Percentiles rank a stretch among this genome's conserved stretches.
Evolutionary conservation across 1,284 basidiomycete species (phyloP).

Genomic region (Kalmanozyma brasiliensis): DNA sequence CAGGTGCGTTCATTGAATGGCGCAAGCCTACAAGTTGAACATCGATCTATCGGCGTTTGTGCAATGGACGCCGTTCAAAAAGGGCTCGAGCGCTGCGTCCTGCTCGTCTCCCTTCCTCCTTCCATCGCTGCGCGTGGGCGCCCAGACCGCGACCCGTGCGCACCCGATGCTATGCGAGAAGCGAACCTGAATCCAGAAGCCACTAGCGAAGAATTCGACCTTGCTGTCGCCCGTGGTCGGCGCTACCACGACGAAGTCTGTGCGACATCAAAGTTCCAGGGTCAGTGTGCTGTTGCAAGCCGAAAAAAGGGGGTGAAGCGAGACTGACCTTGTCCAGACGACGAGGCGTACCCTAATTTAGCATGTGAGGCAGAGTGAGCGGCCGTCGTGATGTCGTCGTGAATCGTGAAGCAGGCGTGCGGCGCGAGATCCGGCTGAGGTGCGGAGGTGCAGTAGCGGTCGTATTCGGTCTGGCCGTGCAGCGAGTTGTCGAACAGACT

Average conservation of each 20-base stretch:
- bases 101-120: slow-evolving; percentile 5
- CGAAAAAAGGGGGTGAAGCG: not conserved
- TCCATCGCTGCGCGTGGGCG: slow-evolving; percentile 5
- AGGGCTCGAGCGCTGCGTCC: slow-evolving; percentile 24
- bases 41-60: not conserved
- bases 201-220: slow-evolving; percentile 24
- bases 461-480: slow-evolving; percentile 21
- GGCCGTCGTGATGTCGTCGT: slow-evolving; percentile 17
- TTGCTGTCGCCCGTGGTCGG: slow-evolving; percentile 15
- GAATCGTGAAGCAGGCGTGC: slow-evolving; percentile 24
- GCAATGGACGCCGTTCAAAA: slow-evolving; percentile 11
- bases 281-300: not conserved
- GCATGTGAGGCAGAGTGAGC: slow-evolving; percentile 14
- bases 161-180: slow-evolving; percentile 15
- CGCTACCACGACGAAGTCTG: slow-evolving; percentile 28
- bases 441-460: slow-evolving; percentile 11
- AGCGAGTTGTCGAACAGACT: slow-evolving; percentile 18
- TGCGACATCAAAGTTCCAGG: no score
- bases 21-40: not conserved
- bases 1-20: not conserved
- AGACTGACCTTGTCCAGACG: slow-evolving; percentile 28
- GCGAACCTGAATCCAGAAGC: slow-evolving; percentile 13
- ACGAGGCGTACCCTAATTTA: slow-evolving; percentile 18
- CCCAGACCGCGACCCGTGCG: slow-evolving; percentile 12
- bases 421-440: slow-evolving; percentile 2